Conservation (phyloP, 208 protist genomes). For the Leishmania arabica region DNA sequence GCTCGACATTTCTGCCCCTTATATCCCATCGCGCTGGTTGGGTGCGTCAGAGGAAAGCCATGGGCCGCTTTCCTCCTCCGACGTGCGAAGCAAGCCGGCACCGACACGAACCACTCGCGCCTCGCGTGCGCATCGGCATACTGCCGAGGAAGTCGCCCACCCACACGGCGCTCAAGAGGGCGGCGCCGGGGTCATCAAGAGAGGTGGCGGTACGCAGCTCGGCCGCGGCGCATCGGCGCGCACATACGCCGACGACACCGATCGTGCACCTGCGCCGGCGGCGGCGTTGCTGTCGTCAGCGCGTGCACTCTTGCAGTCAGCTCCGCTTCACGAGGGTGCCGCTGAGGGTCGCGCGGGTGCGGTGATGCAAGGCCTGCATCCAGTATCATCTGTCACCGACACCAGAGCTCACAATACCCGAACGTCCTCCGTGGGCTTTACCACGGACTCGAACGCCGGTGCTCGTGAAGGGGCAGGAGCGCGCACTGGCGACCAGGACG, state of each 20-base stretch:
- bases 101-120: neutral
- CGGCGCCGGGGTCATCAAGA: neutral
- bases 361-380: neutral
- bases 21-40: neutral
- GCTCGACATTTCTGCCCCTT: neutral
- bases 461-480: neutral
- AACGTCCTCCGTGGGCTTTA: neutral
- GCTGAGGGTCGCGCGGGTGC: too few species aligned
- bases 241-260: constrained; percentile 8
- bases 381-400: neutral
- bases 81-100: neutral
- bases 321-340: too few species aligned
- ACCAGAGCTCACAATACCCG: neutral
- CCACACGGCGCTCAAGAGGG: neutral
- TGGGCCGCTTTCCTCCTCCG: neutral
- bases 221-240: constrained; percentile 26
- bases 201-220: constrained; percentile 24
- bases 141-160: neutral
- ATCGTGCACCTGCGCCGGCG: neutral
- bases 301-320: neutral
- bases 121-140: neutral
- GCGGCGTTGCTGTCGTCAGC: neutral
- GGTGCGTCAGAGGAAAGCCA: neutral
- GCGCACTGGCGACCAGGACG: neutral
- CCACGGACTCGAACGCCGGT: neutral